Evolutionary conservation across 2,329 filamentous ascomycete species (phyloP).

Genomic region (Penicillium sp.): DNA sequence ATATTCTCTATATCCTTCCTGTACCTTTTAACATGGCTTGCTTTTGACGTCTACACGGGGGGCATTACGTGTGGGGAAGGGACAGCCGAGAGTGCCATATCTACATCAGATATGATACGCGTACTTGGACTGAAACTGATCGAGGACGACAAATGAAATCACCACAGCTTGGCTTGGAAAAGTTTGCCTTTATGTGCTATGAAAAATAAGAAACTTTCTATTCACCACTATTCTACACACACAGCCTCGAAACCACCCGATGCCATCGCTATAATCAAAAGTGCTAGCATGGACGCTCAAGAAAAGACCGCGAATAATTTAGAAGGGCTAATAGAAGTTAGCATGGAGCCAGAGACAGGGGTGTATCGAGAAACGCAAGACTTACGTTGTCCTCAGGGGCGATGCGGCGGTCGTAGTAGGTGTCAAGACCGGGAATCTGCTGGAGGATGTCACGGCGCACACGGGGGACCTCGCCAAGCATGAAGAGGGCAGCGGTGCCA

Average conservation of each 20-base stretch:
- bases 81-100: neutral
- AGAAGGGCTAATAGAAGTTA: constrained; percentile 41
- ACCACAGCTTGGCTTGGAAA: constrained; percentile 17
- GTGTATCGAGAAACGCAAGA: constrained; percentile 5
- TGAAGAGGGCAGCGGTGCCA: constrained; percentile 64
- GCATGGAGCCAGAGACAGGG: constrained; percentile 12
- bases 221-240: constrained; percentile 45
- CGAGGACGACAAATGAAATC: constrained; percentile 12
- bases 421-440: constrained; percentile 62
- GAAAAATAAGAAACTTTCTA: constrained; percentile 32
- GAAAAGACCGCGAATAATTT: constrained; percentile 31
- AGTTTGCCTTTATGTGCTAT: constrained; percentile 42
- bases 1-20: neutral
- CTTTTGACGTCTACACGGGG: neutral
- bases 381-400: constrained; percentile 65
- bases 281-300: constrained; percentile 14
- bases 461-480: constrained; percentile 66
- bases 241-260: constrained; percentile 18
- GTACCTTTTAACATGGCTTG: neutral
- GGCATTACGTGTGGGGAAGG: neutral
- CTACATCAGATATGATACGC: neutral
- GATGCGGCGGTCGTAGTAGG: constrained; percentile 61
- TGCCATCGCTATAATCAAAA: constrained; percentile 16
- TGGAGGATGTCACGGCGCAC: constrained; percentile 65
- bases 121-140: neutral